Percentiles rank a stretch among this genome's conserved stretches.
These are phyloP conservation scores for Sapria himalayana DNA, from an alignment of 345 rosid genomes.

Conservation along the genomic window DNA sequence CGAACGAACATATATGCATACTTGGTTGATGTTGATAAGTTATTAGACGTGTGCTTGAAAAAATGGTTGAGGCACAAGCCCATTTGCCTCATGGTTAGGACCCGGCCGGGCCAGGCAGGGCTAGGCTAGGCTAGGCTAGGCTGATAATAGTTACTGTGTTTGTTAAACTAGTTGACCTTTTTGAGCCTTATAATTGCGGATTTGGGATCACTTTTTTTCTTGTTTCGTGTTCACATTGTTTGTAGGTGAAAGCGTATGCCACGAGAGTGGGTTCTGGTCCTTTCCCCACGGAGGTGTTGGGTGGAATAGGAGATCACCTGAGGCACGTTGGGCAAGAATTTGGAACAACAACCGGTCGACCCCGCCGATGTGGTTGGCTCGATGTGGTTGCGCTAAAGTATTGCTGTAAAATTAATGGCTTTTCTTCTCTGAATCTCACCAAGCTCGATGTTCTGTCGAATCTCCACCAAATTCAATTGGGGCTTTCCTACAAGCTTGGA, in stretches of 20 bases:
- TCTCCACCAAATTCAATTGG: constrained; percentile 57
- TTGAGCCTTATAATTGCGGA: too few species aligned
- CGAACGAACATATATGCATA: too few species aligned
- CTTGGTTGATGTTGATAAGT: too few species aligned
- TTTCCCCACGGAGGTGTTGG: constrained; percentile 85
- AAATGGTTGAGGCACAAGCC: too few species aligned
- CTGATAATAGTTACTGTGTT: too few species aligned
- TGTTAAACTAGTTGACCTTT: too few species aligned
- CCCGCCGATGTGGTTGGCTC: constrained; percentile 99
- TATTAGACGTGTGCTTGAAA: too few species aligned
- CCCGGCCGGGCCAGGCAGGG: too few species aligned
- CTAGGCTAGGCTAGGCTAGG: too few species aligned
- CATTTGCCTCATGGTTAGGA: too few species aligned
- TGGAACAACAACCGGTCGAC: constrained; percentile 96
- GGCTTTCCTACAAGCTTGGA: constrained; percentile 42
- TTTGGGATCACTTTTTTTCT: too few species aligned
- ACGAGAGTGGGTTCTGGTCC: constrained; percentile 99
- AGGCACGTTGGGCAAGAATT: constrained; percentile 85
- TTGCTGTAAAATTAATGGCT: constrained; percentile 78
- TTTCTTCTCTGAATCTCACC: constrained; percentile 88
- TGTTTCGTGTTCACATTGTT: background rate
- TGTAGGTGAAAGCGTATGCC: constrained; percentile 91
- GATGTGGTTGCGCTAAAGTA: constrained; percentile 78
- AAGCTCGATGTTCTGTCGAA: constrained; percentile 90
- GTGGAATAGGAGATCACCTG: constrained; percentile 71